These are phyloP conservation scores for Claviceps humidiphila DNA, from an alignment of 2,329 filamentous ascomycete genomes.

Conservation along the genomic window DNA sequence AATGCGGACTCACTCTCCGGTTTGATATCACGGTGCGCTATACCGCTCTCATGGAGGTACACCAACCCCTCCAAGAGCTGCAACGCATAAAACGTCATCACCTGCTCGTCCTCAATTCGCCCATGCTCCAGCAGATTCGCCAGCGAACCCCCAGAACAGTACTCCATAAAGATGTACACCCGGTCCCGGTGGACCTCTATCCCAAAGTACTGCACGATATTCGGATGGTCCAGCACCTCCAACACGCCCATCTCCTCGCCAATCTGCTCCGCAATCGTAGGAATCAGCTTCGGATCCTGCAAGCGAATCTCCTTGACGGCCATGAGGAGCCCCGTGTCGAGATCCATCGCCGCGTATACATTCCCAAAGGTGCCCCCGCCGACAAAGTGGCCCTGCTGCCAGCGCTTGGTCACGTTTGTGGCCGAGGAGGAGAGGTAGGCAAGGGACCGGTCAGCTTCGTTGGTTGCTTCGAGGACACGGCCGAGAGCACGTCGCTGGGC, in stretches of 20 bases:
- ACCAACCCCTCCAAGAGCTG: conserved; percentile 88
- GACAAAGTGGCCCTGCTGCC: conserved; percentile 98
- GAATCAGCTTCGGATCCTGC: conserved; percentile 92
- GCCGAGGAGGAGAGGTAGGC: conserved; percentile 88
- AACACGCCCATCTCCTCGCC: conserved; percentile 94
- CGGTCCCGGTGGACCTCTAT: conserved; percentile 98
- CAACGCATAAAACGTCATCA: conserved; percentile 91
- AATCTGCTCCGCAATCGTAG: conserved; percentile 85
- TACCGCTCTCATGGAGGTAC: conserved; percentile 82
- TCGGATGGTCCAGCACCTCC: conserved; percentile 90
- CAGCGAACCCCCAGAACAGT: conserved; percentile 88
- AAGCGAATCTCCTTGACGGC: conserved; percentile 97
- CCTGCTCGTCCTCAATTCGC: conserved; percentile 92
- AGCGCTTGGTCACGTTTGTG: conserved; percentile 88
- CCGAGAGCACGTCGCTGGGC: conserved; percentile 79
- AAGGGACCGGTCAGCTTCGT: conserved; percentile 88
- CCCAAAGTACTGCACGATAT: conserved; percentile 93
- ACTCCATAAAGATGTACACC: conserved; percentile 99
- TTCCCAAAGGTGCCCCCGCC: conserved; percentile 95
- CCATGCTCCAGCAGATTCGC: conserved; percentile 86
- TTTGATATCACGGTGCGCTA: conserved; percentile 95
- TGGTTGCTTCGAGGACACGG: conserved; percentile 82
- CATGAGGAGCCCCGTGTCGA: conserved; percentile 93
- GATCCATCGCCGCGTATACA: conserved; percentile 92
- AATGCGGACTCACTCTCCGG: conserved; percentile 66